These are phyloP conservation scores for Phialocephala sp. DNA, from an alignment of 2,329 filamentous ascomycete genomes.

Conservation along the genomic window DNA sequence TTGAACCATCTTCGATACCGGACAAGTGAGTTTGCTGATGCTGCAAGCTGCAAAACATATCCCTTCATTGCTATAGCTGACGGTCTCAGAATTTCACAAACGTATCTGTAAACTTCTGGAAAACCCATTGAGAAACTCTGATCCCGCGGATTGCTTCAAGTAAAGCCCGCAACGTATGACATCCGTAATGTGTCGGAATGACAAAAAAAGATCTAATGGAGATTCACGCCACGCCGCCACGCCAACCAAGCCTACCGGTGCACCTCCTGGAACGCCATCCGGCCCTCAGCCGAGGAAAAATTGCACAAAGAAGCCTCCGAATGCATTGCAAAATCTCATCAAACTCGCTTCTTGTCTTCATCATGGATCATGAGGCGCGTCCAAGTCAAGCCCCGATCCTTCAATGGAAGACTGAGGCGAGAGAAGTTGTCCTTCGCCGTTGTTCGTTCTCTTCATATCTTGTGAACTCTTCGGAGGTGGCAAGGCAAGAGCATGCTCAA, in stretches of 20 bases:
- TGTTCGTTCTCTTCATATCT: not conserved
- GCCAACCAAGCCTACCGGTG: not conserved
- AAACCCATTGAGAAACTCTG: no score
- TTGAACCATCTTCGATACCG: no score
- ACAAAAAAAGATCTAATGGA: no score
- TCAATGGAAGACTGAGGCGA: slow-evolving; percentile 13
- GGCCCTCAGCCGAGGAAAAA: not conserved
- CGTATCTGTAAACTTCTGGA: no score
- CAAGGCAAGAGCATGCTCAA: slow-evolving; percentile 15
- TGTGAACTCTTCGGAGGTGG: slow-evolving; percentile 8
- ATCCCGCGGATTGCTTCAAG: not conserved
- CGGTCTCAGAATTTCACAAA: no score
- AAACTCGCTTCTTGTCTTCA: not conserved
- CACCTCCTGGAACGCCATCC: not conserved
- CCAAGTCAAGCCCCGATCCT: not conserved
- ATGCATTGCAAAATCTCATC: not conserved
- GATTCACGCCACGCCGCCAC: not conserved
- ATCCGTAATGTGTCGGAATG: not conserved
- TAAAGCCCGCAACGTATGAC: not conserved
- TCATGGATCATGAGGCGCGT: slow-evolving; percentile 6
- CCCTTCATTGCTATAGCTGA: no score
- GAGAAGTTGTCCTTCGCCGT: slow-evolving; percentile 15
- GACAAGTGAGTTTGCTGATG: no score
- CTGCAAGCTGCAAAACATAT: no score
- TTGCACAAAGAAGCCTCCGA: not conserved